Evolutionary conservation across 768 basidiomycete species (phyloP).

Genomic region (Royoungia palumana): DNA sequence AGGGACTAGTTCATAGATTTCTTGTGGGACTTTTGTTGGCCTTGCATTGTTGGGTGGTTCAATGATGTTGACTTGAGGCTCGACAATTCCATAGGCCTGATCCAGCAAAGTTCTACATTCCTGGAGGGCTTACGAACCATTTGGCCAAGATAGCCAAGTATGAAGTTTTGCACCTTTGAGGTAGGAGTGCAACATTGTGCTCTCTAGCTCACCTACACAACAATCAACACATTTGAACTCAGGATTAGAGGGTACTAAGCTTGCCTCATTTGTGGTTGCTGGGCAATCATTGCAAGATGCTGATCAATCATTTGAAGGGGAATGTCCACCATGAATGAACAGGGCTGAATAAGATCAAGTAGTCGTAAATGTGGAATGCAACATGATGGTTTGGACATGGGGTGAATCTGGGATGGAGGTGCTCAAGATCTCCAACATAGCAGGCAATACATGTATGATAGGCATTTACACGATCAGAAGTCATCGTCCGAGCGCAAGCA

Average conservation of each 20-base stretch:
- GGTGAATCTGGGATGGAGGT: conserved; percentile 12
- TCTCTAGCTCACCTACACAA: conserved; percentile 7
- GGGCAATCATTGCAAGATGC: conserved; percentile 16
- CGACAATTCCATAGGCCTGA: conserved; percentile 1
- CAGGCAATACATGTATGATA: conserved; percentile 18
- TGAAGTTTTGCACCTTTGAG: conserved; percentile 13
- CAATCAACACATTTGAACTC: background rate
- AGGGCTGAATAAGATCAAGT: conserved; percentile 36
- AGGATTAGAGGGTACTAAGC: conserved; percentile 12
- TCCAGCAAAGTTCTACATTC: conserved; percentile 22
- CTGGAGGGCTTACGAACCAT: conserved; percentile 13
- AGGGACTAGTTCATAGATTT: no score
- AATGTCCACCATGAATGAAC: conserved; percentile 32
- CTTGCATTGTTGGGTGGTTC: no score
- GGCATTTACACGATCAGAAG: background rate
- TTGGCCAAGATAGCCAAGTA: conserved; percentile 14
- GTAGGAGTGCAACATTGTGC: conserved; percentile 12
- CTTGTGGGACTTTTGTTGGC: no score
- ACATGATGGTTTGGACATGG: conserved; percentile 31
- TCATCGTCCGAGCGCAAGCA: conserved; percentile 17
- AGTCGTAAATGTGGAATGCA: conserved; percentile 31
- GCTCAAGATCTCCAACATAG: conserved; percentile 18
- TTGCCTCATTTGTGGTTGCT: conserved; percentile 31
- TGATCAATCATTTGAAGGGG: conserved; percentile 25
- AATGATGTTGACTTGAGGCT: no score